Evolutionary conservation across 1,284 basidiomycete genomes (phyloP), one percentile per base, ranked within the genome.

Genomic region (Vanrija pseudolonga): DNA sequence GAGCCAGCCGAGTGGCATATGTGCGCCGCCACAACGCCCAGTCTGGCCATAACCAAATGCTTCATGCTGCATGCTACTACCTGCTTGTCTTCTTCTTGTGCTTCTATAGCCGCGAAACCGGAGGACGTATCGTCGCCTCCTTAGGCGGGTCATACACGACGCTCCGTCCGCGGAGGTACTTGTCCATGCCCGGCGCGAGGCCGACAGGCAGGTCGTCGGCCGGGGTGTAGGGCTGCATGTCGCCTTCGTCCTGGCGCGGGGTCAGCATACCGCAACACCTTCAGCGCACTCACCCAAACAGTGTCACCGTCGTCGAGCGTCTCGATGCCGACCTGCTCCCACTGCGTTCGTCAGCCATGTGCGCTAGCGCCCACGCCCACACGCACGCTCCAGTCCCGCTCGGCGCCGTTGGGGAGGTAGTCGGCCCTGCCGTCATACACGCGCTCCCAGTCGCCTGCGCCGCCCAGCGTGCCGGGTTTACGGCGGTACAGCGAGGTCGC

Each of bases 311-410:
- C 32, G 2, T 32, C 32, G 12, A 32, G 32, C 32, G 32, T 61
- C 6, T 55, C 44, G 11, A 63, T 53, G 23, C 60, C 64, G 18
- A 67, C 71, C 41, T 74, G 71, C 23, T 56, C 50, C 47, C 75
- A 74, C 59, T 67, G 45, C n/a, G 23, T 6, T 15, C n/a, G 36
- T 54, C 44, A 43, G 51, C 39, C 24, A n/a, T n/a, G n/a, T n/a
- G n/a, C n/a, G n/a, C 26, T 11, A 6, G 26, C 26, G 26, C 26
- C 26, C 26, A 7, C 26, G 7, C 3, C 26, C 26, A 26, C 26
- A 67, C 68, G 55, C 48, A 68, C 66, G 38, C 62, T 63, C 76
- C 76, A 77, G 56, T 77, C 67, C 17, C 76, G 55, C 61, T 77
- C 76, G 0, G 76, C 51, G 0, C 76, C 76, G 15, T 71, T 69